These are phyloP conservation scores for Pisolithus sp. DNA, from an alignment of 768 basidiomycete species.

Conservation along the genomic window DNA sequence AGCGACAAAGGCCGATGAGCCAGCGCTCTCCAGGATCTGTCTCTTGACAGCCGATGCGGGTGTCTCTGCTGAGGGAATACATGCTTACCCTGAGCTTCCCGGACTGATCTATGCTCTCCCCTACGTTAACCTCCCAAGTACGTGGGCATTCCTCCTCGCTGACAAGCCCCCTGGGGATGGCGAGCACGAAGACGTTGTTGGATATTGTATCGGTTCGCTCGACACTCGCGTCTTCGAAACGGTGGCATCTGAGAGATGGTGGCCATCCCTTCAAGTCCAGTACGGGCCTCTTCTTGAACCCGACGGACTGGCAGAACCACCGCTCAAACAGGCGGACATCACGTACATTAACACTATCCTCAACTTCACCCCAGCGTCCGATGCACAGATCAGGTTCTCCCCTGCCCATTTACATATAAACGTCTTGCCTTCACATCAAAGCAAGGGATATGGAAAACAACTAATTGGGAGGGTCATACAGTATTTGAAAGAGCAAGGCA, in stretches of 20 bases:
- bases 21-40: constrained; percentile 63
- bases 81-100: constrained; percentile 57
- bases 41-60: constrained; percentile 71
- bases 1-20: constrained; percentile 47
- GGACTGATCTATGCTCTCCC: constrained; percentile 73
- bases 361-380: constrained; percentile 35
- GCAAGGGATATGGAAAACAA: constrained; percentile 64
- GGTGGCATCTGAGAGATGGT: constrained; percentile 53
- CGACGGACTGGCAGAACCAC: constrained; percentile 6
- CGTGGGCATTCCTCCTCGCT: constrained; percentile 71
- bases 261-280: constrained; percentile 51
- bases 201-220: constrained; percentile 62
- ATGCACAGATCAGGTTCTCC: constrained; percentile 55
- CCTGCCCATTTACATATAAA: constrained; percentile 75
- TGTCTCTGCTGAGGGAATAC: constrained; percentile 52
- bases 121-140: constrained; percentile 58
- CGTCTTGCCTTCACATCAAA: constrained; percentile 59
- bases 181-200: constrained; percentile 44
- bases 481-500: constrained; percentile 42
- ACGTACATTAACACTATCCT: constrained; percentile 32
- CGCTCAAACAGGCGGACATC: constrained; percentile 18
- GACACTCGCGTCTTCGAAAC: constrained; percentile 63
- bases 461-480: constrained; percentile 51
- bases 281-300: constrained; percentile 33
- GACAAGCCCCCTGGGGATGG: constrained; percentile 35